phyloP scores from a whole-genome alignment of 148 eudicot genomes.

The Salicornia ramosissima region DNA sequence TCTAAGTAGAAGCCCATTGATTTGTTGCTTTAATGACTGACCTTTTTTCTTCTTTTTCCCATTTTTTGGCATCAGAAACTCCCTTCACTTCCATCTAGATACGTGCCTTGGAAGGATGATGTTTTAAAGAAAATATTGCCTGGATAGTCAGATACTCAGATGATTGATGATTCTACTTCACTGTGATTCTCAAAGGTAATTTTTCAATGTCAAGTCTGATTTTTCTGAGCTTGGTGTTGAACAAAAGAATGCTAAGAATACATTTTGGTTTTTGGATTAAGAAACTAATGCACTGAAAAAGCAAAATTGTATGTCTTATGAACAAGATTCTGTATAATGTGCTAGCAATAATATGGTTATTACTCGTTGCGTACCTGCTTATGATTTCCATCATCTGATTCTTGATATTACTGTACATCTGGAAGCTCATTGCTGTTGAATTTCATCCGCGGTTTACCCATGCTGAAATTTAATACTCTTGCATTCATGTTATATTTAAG shows the following conservation, averaged over 20 bases:
- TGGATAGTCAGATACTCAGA: slow-evolving; percentile 15
- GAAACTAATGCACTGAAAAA: not conserved
- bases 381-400: slow-evolving; percentile 8
- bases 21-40: not conserved
- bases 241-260: not conserved
- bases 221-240: not conserved
- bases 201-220: not conserved
- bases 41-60: not conserved
- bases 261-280: not conserved
- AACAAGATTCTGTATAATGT: slow-evolving; percentile 2
- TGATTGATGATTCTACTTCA: not conserved
- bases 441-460: slow-evolving; percentile 85
- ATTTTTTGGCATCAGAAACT: slow-evolving; percentile 18
- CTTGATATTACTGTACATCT: slow-evolving; percentile 34
- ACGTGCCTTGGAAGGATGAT: slow-evolving; percentile 22
- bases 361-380: slow-evolving; percentile 9
- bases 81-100: slow-evolving; percentile 8
- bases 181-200: not conserved
- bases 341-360: slow-evolving; percentile 1
- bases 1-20: not conserved
- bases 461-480: slow-evolving; percentile 58
- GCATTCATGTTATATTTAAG: slow-evolving; percentile 88
- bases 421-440: slow-evolving; percentile 59
- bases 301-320: not conserved
- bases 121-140: slow-evolving; percentile 12